Conservation (phyloP, 2,329 filamentous ascomycete species). For the Neofusicoccum parvum region DNA sequence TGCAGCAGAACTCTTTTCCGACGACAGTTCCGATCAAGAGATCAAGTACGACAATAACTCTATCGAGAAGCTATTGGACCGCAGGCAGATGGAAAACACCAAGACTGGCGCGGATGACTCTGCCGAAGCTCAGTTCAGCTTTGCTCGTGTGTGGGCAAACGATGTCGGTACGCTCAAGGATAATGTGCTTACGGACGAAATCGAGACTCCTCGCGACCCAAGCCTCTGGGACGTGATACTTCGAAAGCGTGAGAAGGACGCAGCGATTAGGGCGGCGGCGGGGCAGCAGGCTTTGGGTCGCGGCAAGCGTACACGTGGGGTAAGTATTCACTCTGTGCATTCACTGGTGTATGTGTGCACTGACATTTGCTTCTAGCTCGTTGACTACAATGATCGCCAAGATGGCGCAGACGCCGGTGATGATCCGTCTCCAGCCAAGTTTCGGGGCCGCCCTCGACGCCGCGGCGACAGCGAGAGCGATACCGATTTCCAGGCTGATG, state of each 20-base stretch:
- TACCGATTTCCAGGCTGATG: slow-evolving; percentile 53
- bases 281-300: slow-evolving; percentile 79
- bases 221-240: slow-evolving; percentile 91
- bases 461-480: slow-evolving; percentile 44
- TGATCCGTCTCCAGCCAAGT: slow-evolving; percentile 35
- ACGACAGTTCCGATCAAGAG: slow-evolving; percentile 68
- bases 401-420: slow-evolving; percentile 25
- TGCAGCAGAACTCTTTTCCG: slow-evolving; percentile 81
- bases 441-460: slow-evolving; percentile 30
- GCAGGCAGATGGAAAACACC: slow-evolving; percentile 76
- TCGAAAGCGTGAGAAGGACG: slow-evolving; percentile 76
- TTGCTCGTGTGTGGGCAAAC: slow-evolving; percentile 90
- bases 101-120: slow-evolving; percentile 64
- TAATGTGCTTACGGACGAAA: slow-evolving; percentile 57
- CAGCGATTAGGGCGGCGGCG: slow-evolving; percentile 68
- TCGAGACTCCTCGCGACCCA: slow-evolving; percentile 60
- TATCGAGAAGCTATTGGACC: slow-evolving; percentile 89
- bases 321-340: slow-evolving; percentile 36
- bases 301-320: slow-evolving; percentile 72
- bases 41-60: slow-evolving; percentile 80
- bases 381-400: slow-evolving; percentile 50
- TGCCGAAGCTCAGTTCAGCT: slow-evolving; percentile 80
- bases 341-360: slow-evolving; percentile 13
- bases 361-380: slow-evolving; percentile 32
- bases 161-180: slow-evolving; percentile 70